Conservation (phyloP, 352 stramenopile genomes). For the Phytophthora capsici region DNA sequence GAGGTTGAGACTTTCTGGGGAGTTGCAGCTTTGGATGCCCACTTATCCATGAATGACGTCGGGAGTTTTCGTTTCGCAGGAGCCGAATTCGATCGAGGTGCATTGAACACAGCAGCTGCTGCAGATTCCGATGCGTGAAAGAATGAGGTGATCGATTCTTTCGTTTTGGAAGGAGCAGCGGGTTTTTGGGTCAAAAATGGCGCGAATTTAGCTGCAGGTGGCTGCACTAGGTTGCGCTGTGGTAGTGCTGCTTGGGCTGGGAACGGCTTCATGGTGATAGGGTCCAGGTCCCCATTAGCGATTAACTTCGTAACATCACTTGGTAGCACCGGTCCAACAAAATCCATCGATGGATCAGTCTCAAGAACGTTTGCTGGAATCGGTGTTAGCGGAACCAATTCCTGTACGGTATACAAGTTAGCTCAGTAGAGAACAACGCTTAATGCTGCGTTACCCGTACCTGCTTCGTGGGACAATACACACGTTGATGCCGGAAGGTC, state of each 20-base stretch:
- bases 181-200: neutral
- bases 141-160: conserved; percentile 29
- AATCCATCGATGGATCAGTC: conserved; percentile 53
- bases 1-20: neutral
- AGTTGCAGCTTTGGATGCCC: conserved; percentile 12
- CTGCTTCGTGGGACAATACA: conserved; percentile 66
- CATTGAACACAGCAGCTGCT: conserved; percentile 21
- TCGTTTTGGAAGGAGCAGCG: conserved; percentile 4
- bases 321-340: conserved; percentile 64
- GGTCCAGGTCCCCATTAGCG: conserved; percentile 77
- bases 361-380: conserved; percentile 41
- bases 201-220: neutral
- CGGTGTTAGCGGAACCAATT: conserved; percentile 71
- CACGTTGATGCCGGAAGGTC: conserved; percentile 76
- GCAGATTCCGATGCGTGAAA: conserved; percentile 30
- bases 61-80: conserved; percentile 33
- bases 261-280: conserved; percentile 66
- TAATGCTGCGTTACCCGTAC: conserved; percentile 25
- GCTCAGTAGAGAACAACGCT: neutral
- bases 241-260: conserved; percentile 2
- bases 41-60: conserved; percentile 31
- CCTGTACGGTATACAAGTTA: conserved; percentile 32
- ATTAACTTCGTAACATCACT: conserved; percentile 57
- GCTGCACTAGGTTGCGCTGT: conserved; percentile 6
- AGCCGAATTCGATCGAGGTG: conserved; percentile 18